phyloP scores from a whole-genome alignment of 257 asterid species.

The Schizonepeta tenuifolia region DNA sequence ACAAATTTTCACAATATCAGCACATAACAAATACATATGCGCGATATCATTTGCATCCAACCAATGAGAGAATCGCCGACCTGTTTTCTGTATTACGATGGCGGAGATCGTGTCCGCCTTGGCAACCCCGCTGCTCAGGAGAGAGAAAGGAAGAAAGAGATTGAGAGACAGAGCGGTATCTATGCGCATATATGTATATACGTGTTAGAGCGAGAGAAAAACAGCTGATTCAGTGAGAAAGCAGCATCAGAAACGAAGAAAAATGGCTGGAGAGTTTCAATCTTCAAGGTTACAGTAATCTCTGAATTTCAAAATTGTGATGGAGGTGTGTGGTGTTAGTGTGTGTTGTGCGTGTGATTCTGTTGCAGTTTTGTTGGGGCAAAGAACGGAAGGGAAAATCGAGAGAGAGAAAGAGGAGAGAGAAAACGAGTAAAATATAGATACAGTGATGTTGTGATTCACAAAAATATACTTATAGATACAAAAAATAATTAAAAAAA shows the following conservation, averaged over 20 bases:
- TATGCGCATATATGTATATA: background rate
- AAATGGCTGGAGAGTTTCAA: conserved; percentile 13
- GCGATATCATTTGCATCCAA: background rate
- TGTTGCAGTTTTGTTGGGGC: conserved; percentile 37
- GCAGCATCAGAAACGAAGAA: conserved; percentile 7
- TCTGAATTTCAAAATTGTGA: conserved; percentile 31
- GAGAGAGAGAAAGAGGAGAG: conserved; percentile 25
- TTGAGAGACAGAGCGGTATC: conserved; percentile 17
- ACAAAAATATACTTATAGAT: background rate
- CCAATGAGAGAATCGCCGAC: conserved; percentile 30
- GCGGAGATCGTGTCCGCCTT: conserved; percentile 39
- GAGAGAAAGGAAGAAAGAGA: conserved; percentile 27
- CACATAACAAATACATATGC: conserved; percentile 2
- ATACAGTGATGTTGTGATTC: background rate
- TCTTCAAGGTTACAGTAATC: conserved; percentile 26
- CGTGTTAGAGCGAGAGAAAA: conserved; percentile 12
- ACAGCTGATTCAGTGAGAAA: conserved; percentile 11
- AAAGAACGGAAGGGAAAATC: conserved; percentile 21
- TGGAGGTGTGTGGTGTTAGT: conserved; percentile 26
- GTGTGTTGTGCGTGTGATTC: conserved; percentile 41
- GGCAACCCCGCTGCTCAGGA: conserved; percentile 30
- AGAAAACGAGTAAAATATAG: background rate
- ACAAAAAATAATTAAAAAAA: background rate
- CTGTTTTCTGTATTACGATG: conserved; percentile 27
- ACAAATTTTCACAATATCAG: background rate